Evolutionary conservation across 805 yeast genomes (phyloP).

Genomic region (Zygotorulaspora florentina): DNA sequence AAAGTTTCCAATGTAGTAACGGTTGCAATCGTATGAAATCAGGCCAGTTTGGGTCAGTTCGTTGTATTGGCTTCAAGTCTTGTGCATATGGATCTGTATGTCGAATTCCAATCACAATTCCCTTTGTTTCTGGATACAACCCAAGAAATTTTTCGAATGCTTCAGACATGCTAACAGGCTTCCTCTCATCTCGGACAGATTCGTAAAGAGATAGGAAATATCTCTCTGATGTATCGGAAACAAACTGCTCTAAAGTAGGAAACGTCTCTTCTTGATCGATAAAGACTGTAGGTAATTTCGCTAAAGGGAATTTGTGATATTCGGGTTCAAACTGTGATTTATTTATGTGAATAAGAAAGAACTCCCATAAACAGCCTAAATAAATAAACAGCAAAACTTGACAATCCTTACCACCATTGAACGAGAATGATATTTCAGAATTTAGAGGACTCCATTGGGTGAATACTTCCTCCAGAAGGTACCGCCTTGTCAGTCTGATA

Average conservation of each 20-base stretch:
- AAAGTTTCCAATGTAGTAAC: conserved; percentile 79
- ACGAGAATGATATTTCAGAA: conserved; percentile 69
- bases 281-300: conserved; percentile 50
- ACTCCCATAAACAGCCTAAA: conserved; percentile 49
- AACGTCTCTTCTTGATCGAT: conserved; percentile 74
- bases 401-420: conserved; percentile 97
- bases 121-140: conserved; percentile 50
- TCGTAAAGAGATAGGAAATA: conserved; percentile 52
- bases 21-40: conserved; percentile 80
- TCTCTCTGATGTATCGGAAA: conserved; percentile 46
- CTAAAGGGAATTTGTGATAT: conserved; percentile 25
- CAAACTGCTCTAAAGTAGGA: conserved; percentile 63
- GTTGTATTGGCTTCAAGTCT: conserved; percentile 53
- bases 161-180: conserved; percentile 45
- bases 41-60: conserved; percentile 92
- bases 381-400: conserved; percentile 78
- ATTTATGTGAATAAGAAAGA: conserved; percentile 15
- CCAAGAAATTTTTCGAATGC: conserved; percentile 67
- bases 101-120: conserved; percentile 84
- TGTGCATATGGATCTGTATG: conserved; percentile 82
- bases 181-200: conserved; percentile 26
- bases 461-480: conserved; percentile 27
- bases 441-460: conserved; percentile 30
- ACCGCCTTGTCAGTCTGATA: conserved; percentile 20
- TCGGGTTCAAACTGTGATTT: conserved; percentile 26